Percentiles rank a stretch among this genome's conserved stretches.
Evolutionary conservation across 306 rosid species (phyloP).

Genomic region (Rosa multiflora): DNA sequence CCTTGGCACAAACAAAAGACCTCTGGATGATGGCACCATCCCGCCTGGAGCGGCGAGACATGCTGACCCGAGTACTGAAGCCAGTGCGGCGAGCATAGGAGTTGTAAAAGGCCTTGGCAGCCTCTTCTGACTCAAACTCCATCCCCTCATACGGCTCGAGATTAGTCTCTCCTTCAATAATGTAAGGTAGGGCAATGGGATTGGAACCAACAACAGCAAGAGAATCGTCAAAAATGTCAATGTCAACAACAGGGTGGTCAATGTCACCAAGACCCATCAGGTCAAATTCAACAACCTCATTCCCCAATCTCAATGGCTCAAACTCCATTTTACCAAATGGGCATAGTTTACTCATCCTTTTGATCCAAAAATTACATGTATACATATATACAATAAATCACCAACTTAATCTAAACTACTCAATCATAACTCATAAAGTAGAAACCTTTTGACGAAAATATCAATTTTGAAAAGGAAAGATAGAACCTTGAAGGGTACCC

Average conservation of each 20-base stretch:
- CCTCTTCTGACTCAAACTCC: constrained; percentile 62
- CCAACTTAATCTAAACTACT: neutral
- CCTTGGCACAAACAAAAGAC: constrained; percentile 55
- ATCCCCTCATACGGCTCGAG: constrained; percentile 48
- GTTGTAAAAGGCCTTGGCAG: constrained; percentile 52
- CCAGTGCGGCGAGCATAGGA: constrained; percentile 56
- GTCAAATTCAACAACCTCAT: constrained; percentile 45
- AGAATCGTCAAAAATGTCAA: constrained; percentile 29
- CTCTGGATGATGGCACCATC: constrained; percentile 63
- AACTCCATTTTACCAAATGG: constrained; percentile 37
- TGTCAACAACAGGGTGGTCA: constrained; percentile 37
- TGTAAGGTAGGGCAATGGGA: constrained; percentile 15
- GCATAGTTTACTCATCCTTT: neutral
- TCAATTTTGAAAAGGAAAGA: neutral
- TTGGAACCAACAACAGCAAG: neutral
- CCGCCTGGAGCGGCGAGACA: constrained; percentile 50
- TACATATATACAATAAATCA: neutral
- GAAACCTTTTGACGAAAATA: neutral
- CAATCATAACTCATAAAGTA: neutral
- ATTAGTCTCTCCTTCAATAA: constrained; percentile 33
- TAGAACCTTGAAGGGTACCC: constrained; percentile 11
- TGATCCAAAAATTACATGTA: neutral
- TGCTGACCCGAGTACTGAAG: constrained; percentile 52
- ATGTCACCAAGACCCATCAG: constrained; percentile 49
- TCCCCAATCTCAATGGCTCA: constrained; percentile 39